Conservation (phyloP, 164 flowering plant genomes). For the Magnolia kwangsiensis region DNA sequence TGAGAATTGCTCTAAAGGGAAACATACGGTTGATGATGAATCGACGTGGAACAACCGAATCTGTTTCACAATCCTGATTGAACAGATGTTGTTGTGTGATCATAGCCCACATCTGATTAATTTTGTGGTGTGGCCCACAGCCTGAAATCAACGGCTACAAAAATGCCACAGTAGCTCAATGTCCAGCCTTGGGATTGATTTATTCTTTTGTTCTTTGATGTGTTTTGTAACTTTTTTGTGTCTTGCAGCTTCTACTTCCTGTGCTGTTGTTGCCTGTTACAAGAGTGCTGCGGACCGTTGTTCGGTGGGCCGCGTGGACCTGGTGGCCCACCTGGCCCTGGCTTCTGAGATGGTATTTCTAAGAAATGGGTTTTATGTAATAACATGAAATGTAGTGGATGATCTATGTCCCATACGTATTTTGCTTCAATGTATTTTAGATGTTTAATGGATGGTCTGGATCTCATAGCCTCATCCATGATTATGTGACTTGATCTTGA, state of each 20-base stretch:
- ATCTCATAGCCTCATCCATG: too few relatives aligned
- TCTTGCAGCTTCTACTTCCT: slow-evolving; percentile 6
- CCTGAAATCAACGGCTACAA: too few relatives aligned
- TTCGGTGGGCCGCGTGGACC: slow-evolving; percentile 1
- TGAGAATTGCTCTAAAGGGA: background rate
- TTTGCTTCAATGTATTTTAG: background rate
- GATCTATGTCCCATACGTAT: background rate
- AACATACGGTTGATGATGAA: too few relatives aligned
- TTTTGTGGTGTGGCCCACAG: too few relatives aligned
- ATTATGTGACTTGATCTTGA: background rate
- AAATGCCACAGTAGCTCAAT: too few relatives aligned
- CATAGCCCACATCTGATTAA: too few relatives aligned
- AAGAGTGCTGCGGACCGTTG: slow-evolving; percentile 1
- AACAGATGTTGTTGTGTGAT: too few relatives aligned
- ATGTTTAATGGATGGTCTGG: background rate
- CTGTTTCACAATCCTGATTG: too few relatives aligned
- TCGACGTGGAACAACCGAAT: too few relatives aligned
- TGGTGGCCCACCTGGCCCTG: slow-evolving; percentile 4
- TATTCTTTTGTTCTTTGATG: background rate
- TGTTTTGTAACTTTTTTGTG: background rate
- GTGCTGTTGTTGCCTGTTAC: slow-evolving; percentile 6
- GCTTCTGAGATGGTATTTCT: background rate
- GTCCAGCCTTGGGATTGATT: background rate
- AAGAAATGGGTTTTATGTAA: background rate
- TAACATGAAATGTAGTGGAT: slow-evolving; percentile 3